A percentile compares a stretch with the other conserved stretches of the same genome.
These are phyloP conservation scores for Bipolaris sorokiniana DNA, from an alignment of 2,329 filamentous ascomycete genomes.

Conservation along the genomic window DNA sequence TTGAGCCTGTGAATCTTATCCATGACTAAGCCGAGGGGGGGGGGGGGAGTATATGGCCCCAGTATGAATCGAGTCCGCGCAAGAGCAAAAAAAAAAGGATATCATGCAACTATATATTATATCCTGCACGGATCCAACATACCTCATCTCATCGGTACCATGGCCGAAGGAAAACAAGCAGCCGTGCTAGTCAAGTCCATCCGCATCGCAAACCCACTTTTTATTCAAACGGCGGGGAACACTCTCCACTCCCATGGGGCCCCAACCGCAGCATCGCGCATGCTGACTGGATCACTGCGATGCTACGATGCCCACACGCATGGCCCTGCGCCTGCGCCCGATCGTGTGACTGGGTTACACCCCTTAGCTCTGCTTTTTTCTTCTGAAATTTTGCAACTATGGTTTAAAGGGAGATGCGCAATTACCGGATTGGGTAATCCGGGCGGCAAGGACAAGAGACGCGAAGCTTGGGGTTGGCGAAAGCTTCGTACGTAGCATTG, in stretches of 20 bases:
- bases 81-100: neutral
- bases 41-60: neutral
- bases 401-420: neutral
- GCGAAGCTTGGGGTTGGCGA: conserved; percentile 2
- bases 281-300: conserved; percentile 4
- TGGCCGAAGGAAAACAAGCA: neutral
- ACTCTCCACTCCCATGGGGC: conserved; percentile 4
- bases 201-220: conserved; percentile 2
- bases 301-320: neutral
- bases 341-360: neutral
- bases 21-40: conserved; percentile 17
- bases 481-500: neutral
- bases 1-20: conserved; percentile 35
- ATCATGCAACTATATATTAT: neutral
- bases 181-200: neutral
- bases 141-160: conserved; percentile 3
- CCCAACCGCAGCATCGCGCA: neutral
- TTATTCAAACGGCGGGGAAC: neutral
- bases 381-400: neutral
- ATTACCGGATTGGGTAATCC: conserved; percentile 2
- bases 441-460: neutral
- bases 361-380: neutral
- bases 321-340: neutral
- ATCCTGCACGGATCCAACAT: neutral
- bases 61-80: neutral